A percentile compares a stretch with the other conserved stretches of the same genome.
Conservation (phyloP, 164 flowering plant genomes). For the Euptelea pleiosperma region DNA sequence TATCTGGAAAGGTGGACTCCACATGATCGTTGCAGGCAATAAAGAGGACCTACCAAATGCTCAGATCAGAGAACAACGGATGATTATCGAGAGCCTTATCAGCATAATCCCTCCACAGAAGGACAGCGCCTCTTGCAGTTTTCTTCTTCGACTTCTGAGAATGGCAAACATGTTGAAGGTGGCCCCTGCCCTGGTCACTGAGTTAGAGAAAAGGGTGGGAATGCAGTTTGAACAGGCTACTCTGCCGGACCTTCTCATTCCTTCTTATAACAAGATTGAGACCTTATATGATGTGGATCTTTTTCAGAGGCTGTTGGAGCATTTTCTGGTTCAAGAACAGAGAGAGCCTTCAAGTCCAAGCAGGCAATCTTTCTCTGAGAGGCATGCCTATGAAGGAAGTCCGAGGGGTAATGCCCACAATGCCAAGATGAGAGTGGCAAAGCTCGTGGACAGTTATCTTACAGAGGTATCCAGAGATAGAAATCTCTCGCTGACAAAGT, state of each 20-base stretch:
- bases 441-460: conserved; percentile 84
- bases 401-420: conserved; percentile 36
- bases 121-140: conserved; percentile 84
- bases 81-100: conserved; percentile 89
- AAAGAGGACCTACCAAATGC: conserved; percentile 51
- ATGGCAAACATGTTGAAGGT: conserved; percentile 83
- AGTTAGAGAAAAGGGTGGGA: conserved; percentile 84
- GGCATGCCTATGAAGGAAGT: conserved; percentile 44
- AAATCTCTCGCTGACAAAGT: conserved; percentile 74
- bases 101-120: conserved; percentile 91
- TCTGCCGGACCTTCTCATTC: conserved; percentile 70
- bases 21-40: conserved; percentile 69
- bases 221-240: conserved; percentile 94
- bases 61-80: conserved; percentile 67
- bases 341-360: conserved; percentile 69
- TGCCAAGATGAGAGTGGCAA: conserved; percentile 90
- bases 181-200: conserved; percentile 83
- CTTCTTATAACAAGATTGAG: conserved; percentile 62
- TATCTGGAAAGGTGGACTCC: conserved; percentile 78
- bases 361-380: conserved; percentile 58
- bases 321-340: conserved; percentile 92
- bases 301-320: conserved; percentile 90
- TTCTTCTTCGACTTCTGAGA: conserved; percentile 72
- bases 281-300: conserved; percentile 82
- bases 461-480: conserved; percentile 85